A percentile compares a stretch with the other conserved stretches of the same genome.
Conservation (phyloP, 2,329 filamentous ascomycete genomes). For the Coniochaeta hoffmannii region DNA sequence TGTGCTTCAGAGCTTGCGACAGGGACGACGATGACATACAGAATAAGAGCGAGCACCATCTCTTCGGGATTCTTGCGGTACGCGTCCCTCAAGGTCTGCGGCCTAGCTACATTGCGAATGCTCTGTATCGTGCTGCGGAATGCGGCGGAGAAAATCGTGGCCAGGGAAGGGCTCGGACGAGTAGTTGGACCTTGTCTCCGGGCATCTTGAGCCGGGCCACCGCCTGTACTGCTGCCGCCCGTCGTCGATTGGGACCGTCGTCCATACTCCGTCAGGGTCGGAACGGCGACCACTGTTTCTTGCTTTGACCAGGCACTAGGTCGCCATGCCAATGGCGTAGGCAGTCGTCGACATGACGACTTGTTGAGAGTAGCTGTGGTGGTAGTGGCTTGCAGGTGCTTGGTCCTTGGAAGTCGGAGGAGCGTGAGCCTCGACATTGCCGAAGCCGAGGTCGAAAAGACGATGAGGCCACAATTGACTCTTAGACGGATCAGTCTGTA, state of each 20-base stretch:
- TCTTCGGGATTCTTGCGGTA: slow-evolving; percentile 36
- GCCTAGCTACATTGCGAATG: not conserved
- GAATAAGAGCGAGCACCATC: slow-evolving; percentile 25
- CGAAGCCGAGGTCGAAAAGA: not conserved
- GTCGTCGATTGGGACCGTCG: not conserved
- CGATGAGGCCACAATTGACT: not conserved
- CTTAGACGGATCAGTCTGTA: not conserved
- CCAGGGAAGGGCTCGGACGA: not conserved
- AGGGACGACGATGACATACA: slow-evolving; percentile 22
- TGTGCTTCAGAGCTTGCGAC: not conserved
- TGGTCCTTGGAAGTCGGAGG: not conserved
- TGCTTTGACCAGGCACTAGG: too few species aligned
- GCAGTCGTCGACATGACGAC: not conserved
- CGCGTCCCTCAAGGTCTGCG: not conserved
- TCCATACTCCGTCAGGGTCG: not conserved
- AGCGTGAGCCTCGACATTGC: not conserved
- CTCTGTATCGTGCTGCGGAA: not conserved
- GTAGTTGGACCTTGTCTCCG: not conserved
- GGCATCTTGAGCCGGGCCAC: not conserved
- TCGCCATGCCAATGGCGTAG: not conserved
- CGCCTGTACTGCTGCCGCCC: not conserved
- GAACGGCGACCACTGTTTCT: too few species aligned
- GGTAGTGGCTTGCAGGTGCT: not conserved
- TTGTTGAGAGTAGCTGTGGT: not conserved
- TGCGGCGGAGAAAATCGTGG: not conserved